Evolutionary conservation across 2,329 filamentous ascomycete genomes (phyloP), one percentile per base, ranked within the genome.

Genomic region (Colletotrichum eleusines): DNA sequence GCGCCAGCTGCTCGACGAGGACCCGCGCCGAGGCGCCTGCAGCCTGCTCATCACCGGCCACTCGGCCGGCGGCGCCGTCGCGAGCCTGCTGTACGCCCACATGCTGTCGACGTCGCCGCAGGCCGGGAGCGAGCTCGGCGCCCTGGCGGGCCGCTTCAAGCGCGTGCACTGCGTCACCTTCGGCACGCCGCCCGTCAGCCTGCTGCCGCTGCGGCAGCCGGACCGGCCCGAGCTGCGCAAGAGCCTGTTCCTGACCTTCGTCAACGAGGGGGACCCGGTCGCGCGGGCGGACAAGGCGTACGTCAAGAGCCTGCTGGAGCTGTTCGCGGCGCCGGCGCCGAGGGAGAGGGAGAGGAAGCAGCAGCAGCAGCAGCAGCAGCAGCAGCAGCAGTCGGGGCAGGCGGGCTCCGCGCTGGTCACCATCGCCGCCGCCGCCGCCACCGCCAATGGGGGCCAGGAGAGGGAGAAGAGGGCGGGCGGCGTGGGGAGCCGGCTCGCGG

Each of bases 191-290:
- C 94, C 94, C 0, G 85, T 97, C 2, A 92, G 90, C 26, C 84
- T 94, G 0, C 84, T 92, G 1, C 92, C 94, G 0, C 81, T 97
- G 2, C 77, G 84, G 35, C 92, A 88, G 74, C 90, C 92, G 0
- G 75, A 84, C 5, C 79, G 79, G 1, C 77, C 79, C 0, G 79
- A 83, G 16, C 79, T 88, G 28, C 80, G 84, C 35, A 94, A 92
- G 77, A 94, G 90, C 68, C 78, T 95, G 5, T 97, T 97, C 78
- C 86, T 94, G 63, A 89, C 88, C 51, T 94, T 97, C 77, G 85
- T 95, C 75, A 97, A 97, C 76, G 94, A 97, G 78, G 94, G 94
- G 4, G 94, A 97, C 74, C 93, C 93, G 0, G 92, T 97, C 0
- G 86, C 89, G 0, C 84, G 94, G 35, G 93, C 93, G 0, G 94